phyloP scores from a whole-genome alignment of 2,329 filamentous ascomycete genomes.

The Fonsecaea pedrosoi region DNA sequence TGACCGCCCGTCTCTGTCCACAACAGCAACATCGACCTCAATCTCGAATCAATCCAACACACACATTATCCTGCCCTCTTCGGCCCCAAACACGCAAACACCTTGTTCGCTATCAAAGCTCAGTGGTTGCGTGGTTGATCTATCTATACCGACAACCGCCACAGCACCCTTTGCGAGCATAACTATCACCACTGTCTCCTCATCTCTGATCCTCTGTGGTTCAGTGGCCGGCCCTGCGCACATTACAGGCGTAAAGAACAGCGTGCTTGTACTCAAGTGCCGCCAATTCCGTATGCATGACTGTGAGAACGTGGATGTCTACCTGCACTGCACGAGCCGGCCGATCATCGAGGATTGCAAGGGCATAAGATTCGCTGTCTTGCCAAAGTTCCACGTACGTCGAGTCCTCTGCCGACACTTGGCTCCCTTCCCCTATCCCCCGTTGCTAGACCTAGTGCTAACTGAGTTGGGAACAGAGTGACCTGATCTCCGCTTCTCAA shows the following conservation, averaged over 20 bases:
- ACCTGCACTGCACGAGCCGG: slow-evolving; percentile 79
- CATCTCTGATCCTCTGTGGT: slow-evolving; percentile 78
- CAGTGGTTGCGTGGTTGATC: slow-evolving; percentile 75
- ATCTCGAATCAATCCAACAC: slow-evolving; percentile 71
- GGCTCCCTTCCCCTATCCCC: not conserved
- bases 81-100: slow-evolving; percentile 72
- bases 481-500: slow-evolving; percentile 39
- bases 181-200: slow-evolving; percentile 71
- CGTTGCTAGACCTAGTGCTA: not conserved
- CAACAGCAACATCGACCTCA: slow-evolving; percentile 63
- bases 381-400: slow-evolving; percentile 59
- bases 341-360: slow-evolving; percentile 94
- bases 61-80: slow-evolving; percentile 77
- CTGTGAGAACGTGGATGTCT: slow-evolving; percentile 79
- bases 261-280: slow-evolving; percentile 74
- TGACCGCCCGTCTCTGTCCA: slow-evolving; percentile 66
- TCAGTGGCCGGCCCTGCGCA: slow-evolving; percentile 81
- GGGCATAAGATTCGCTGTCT: slow-evolving; percentile 76
- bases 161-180: slow-evolving; percentile 70
- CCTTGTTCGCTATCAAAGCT: slow-evolving; percentile 76
- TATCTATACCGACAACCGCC: slow-evolving; percentile 66
- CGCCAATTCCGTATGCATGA: slow-evolving; percentile 95
- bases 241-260: slow-evolving; percentile 75
- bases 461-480: slow-evolving; percentile 21
- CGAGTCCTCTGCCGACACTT: not conserved